A percentile compares a stretch with the other conserved stretches of the same genome.
These are phyloP conservation scores for Tympanopsis confertula DNA, from an alignment of 2,329 filamentous ascomycete species.

Conservation along the genomic window DNA sequence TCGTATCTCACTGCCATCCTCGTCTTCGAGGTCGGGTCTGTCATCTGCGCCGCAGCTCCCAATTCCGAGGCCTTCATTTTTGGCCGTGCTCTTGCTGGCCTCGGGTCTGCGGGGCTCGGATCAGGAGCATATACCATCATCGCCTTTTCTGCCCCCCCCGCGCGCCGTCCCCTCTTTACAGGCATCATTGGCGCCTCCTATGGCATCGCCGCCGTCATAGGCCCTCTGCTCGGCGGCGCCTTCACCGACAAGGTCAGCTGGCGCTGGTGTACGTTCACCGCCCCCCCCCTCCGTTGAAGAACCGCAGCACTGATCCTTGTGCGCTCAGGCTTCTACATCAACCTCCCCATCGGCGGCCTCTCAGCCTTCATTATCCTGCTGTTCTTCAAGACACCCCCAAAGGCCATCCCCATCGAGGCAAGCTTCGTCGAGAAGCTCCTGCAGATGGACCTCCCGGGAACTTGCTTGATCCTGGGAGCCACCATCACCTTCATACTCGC, in stretches of 20 bases:
- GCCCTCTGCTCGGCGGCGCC: constrained; percentile 22
- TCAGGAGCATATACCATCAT: constrained; percentile 37
- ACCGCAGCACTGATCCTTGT: constrained; percentile 20
- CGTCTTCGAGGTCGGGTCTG: constrained; percentile 40
- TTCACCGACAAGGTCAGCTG: constrained; percentile 23
- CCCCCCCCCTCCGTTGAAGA: constrained; percentile 21
- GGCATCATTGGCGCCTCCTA: constrained; percentile 14
- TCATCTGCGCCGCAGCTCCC: constrained; percentile 35
- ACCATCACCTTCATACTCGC: constrained; percentile 31
- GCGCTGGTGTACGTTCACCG: constrained; percentile 27
- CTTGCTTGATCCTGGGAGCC: constrained; percentile 29
- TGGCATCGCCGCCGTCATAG: constrained; percentile 19
- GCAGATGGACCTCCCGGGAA: constrained; percentile 34
- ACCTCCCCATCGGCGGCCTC: constrained; percentile 21
- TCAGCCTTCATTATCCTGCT: constrained; percentile 20
- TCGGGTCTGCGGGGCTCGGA: constrained; percentile 34
- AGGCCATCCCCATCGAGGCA: constrained; percentile 16
- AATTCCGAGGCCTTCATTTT: constrained; percentile 34
- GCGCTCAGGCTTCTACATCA: constrained; percentile 28
- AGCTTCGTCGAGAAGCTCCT: constrained; percentile 28
- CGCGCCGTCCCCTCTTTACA: constrained; percentile 21
- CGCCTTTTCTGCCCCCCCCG: constrained; percentile 22
- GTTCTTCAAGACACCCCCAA: constrained; percentile 27
- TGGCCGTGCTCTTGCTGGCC: constrained; percentile 35
- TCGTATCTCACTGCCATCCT: constrained; percentile 33